Base-by-base conservation (phyloP, 768 basidiomycete genomes). In the Auricularia heimuer region DNA sequence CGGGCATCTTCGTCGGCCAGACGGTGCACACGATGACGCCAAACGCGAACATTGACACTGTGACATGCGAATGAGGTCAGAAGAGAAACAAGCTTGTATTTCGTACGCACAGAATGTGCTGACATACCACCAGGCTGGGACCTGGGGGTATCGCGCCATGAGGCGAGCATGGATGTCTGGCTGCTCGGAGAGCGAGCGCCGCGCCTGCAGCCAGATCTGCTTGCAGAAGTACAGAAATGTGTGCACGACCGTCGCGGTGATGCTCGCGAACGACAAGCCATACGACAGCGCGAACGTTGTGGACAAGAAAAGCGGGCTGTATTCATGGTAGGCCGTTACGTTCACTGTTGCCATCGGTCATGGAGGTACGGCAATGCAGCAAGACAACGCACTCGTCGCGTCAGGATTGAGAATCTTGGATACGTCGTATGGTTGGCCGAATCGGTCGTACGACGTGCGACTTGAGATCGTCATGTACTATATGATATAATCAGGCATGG, bases 121-220 rank as follows among this genome's bases (percentile, higher is more conserved):
- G 10, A 77, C 72, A 72, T 92, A 94, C 92, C 92, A 94, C 90
- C 89, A 92, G 65, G 92, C 83, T 1, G 91, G 92, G 16, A 93
- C 86, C 74, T 88, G 88, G 1, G 77, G 79, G 71, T 94, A 94
- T 61, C 76, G 75, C 10, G 81, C 77, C 92, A 94, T 94, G 42
- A 94, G 78, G 10, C 90, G 83, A n/a, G 89, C 89, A 69, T 94
- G 92, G 66, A 94, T 84, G 75, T 94, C 92, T 1, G 89, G 86
- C 70, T 93, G 89, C 69, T 92, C 92, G 58, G 81, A 75, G 75
- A 92, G 82, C 12, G 89, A 81, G 62, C 86, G 83, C 61, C 85
- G 84, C 35, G 85, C 76, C 73, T 91, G 89, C 0, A 74, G 76
- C 85, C 83, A 87, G 63, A 93, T 89, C 71, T 90, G 88, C 71